phyloP scores from a whole-genome alignment of 768 basidiomycete genomes.

The Lentinula edodes region DNA sequence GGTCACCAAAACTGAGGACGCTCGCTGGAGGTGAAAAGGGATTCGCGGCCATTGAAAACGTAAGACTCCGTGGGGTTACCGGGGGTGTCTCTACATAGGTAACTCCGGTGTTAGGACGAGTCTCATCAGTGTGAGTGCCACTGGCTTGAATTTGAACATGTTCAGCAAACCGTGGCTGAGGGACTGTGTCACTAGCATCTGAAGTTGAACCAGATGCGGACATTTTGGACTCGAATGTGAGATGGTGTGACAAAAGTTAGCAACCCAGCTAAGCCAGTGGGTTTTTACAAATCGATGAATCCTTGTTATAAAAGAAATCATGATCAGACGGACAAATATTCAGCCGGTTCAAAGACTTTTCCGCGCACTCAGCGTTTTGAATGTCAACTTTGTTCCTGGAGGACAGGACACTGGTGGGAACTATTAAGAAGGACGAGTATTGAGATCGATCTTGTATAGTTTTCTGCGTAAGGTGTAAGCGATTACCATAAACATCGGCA shows the following conservation, averaged over 20 bases:
- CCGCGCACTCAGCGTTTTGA: slow-evolving; percentile 1
- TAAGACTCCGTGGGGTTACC: slow-evolving; percentile 31
- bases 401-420: background rate
- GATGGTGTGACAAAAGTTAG: background rate
- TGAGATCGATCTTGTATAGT: background rate
- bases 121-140: background rate
- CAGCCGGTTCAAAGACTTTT: background rate
- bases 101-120: background rate
- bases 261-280: background rate
- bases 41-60: slow-evolving; percentile 22
- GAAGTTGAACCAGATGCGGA: slow-evolving; percentile 13
- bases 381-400: slow-evolving; percentile 5
- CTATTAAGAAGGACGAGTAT: background rate
- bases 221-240: background rate
- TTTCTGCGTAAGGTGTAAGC: background rate
- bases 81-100: slow-evolving; percentile 27
- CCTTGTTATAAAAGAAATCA: background rate
- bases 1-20: slow-evolving; percentile 35
- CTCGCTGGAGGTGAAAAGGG: slow-evolving; percentile 52
- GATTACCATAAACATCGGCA: slow-evolving; percentile 3
- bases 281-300: background rate
- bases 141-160: background rate
- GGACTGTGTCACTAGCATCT: slow-evolving; percentile 20
- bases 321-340: background rate
- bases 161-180: slow-evolving; percentile 9